These are phyloP conservation scores for Trichoderma semiorbis DNA, from an alignment of 2,329 filamentous ascomycete species.

Conservation along the genomic window DNA sequence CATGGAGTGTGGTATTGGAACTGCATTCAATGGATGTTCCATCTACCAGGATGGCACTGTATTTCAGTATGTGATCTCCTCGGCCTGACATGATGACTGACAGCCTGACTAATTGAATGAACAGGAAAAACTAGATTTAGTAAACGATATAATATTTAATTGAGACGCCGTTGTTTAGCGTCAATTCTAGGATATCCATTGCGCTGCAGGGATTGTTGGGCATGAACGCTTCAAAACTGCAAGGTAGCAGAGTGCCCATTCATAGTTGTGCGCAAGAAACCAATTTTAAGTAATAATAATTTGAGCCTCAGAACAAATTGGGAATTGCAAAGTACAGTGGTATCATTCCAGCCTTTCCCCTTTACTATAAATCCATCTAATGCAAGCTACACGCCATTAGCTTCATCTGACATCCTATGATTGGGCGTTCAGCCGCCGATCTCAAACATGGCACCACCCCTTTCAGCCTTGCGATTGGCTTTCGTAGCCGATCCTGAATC, in stretches of 20 bases:
- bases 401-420: not conserved
- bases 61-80: not conserved
- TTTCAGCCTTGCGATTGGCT: not conserved
- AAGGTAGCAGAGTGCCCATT: not conserved
- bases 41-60: conserved; percentile 10
- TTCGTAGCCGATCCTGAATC: not conserved
- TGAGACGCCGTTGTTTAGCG: not conserved
- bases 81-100: not conserved
- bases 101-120: not conserved
- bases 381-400: not conserved
- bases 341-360: not conserved
- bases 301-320: not conserved
- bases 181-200: not conserved
- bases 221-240: not conserved
- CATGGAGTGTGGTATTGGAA: conserved; percentile 7
- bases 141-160: not conserved
- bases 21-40: not conserved
- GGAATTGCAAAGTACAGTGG: not conserved
- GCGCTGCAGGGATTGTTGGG: not conserved
- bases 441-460: not conserved
- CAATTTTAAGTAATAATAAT: not conserved
- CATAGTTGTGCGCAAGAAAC: not conserved
- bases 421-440: not conserved
- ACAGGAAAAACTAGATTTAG: not conserved
- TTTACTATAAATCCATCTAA: not conserved